phyloP scores from a whole-genome alignment of 371 early-diverging fungal genomes.

The Apophysomyces variabilis region DNA sequence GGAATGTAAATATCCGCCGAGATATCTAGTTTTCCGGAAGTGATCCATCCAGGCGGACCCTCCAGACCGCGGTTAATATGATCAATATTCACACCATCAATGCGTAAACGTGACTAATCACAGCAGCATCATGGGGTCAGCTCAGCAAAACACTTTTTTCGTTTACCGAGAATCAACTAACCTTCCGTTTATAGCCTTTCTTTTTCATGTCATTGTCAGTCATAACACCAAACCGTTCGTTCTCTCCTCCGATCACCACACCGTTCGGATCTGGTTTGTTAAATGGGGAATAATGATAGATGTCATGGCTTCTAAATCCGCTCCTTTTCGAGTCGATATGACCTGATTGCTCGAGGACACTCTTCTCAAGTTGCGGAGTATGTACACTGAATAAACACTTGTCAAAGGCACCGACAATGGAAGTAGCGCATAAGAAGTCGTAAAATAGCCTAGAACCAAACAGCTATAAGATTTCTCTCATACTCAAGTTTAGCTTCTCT shows the following conservation, averaged over 20 bases:
- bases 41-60: slow-evolving; percentile 96
- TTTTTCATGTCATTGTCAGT: slow-evolving; percentile 50
- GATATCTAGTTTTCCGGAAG: slow-evolving; percentile 86
- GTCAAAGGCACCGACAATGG: slow-evolving; percentile 92
- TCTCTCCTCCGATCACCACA: slow-evolving; percentile 52
- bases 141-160: not conserved
- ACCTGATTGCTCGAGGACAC: slow-evolving; percentile 49
- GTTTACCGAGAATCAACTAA: not conserved
- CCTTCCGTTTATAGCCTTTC: slow-evolving; percentile 55
- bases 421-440: slow-evolving; percentile 88
- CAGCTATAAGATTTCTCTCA: not conserved
- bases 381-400: slow-evolving; percentile 94
- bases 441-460: slow-evolving; percentile 65
- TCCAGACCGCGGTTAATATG: slow-evolving; percentile 86
- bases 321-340: slow-evolving; percentile 42
- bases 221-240: slow-evolving; percentile 47
- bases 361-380: slow-evolving; percentile 72
- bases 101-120: slow-evolving; percentile 77
- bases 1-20: slow-evolving; percentile 77
- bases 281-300: slow-evolving; percentile 52
- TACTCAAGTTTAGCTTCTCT: not conserved
- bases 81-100: slow-evolving; percentile 91
- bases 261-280: slow-evolving; percentile 53
- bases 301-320: slow-evolving; percentile 49
- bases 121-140: no score